Conservation (phyloP, 2,329 filamentous ascomycete genomes). For the Hypocrella siamensis region DNA sequence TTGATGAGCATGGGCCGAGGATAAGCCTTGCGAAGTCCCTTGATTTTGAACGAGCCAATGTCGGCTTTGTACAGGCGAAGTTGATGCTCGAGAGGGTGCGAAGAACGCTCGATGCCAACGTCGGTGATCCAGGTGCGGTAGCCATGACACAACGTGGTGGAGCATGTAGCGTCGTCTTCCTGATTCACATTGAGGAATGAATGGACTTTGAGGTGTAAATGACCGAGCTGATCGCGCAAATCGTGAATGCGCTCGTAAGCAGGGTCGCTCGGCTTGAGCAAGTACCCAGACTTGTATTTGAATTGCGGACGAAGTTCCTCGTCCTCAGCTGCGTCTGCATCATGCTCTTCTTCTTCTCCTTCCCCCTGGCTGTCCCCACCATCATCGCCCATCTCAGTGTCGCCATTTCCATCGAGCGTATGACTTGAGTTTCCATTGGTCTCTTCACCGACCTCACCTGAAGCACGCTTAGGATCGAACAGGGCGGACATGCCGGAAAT, state of each 20-base stretch:
- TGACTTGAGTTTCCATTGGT: too few relatives aligned
- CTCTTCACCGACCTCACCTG: conserved; percentile 33
- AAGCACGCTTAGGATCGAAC: conserved; percentile 66
- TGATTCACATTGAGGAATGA: conserved; percentile 68
- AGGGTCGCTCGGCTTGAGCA: conserved; percentile 37
- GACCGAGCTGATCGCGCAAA: conserved; percentile 65
- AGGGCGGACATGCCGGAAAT: conserved; percentile 80
- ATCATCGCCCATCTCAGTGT: conserved; percentile 25
- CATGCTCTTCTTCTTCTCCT: conserved; percentile 28
- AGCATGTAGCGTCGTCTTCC: conserved; percentile 91
- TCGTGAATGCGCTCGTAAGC: conserved; percentile 66
- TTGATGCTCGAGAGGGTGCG: conserved; percentile 81
- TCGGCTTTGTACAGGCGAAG: conserved; percentile 74
- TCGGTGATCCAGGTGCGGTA: conserved; percentile 97
- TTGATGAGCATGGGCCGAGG: conserved; percentile 84
- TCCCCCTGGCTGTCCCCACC: conserved; percentile 38
- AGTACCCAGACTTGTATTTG: conserved; percentile 76
- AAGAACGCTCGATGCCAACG: conserved; percentile 88
- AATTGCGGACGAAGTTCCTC: conserved; percentile 77
- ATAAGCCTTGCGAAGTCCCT: conserved; percentile 80
- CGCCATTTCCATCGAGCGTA: conserved; percentile 42
- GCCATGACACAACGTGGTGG: conserved; percentile 80
- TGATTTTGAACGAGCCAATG: conserved; percentile 85
- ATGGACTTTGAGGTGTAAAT: conserved; percentile 71
- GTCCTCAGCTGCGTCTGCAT: conserved; percentile 55